Conservation (phyloP, 2,329 filamentous ascomycete genomes). For the Fusarium floridanum region DNA sequence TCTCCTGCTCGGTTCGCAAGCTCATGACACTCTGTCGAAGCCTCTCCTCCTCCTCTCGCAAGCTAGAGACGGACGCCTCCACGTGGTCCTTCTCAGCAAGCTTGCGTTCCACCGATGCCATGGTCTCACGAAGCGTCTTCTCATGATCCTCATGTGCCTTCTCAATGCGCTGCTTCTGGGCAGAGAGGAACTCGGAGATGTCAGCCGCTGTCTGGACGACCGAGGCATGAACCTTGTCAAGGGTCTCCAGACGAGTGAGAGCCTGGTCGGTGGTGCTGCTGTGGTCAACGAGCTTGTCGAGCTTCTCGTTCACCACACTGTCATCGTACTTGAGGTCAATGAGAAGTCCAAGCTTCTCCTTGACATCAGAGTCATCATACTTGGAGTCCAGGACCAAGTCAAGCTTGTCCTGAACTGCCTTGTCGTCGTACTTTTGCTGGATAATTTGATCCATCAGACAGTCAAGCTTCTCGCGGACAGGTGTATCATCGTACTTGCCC, state of each 20-base stretch:
- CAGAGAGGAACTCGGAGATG: constrained; percentile 83
- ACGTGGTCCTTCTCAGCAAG: constrained; percentile 74
- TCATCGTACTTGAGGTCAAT: constrained; percentile 64
- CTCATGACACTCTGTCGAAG: constrained; percentile 68
- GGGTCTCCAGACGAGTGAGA: constrained; percentile 80
- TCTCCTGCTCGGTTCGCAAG: constrained; percentile 78
- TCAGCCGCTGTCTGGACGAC: constrained; percentile 87
- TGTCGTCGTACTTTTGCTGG: constrained; percentile 64
- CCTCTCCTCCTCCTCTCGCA: constrained; percentile 66
- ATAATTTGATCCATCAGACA: constrained; percentile 23
- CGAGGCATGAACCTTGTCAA: constrained; percentile 90
- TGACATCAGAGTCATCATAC: constrained; percentile 51
- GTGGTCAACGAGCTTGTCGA: constrained; percentile 69
- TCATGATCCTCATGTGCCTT: constrained; percentile 85
- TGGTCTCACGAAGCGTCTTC: constrained; percentile 83
- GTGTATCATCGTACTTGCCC: constrained; percentile 48
- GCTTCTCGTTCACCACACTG: constrained; percentile 52
- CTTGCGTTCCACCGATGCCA: constrained; percentile 83
- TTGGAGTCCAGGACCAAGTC: constrained; percentile 53
- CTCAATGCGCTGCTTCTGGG: constrained; percentile 79
- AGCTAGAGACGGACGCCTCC: constrained; percentile 65
- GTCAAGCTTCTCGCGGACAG: constrained; percentile 43
- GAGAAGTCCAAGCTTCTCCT: constrained; percentile 48
- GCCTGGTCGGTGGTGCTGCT: constrained; percentile 76
- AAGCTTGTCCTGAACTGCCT: constrained; percentile 54